Evolutionary conservation across 2,329 filamentous ascomycete species (phyloP), one percentile per base, ranked within the genome.

Genomic region (Neofusicoccum kwambonambiense): DNA sequence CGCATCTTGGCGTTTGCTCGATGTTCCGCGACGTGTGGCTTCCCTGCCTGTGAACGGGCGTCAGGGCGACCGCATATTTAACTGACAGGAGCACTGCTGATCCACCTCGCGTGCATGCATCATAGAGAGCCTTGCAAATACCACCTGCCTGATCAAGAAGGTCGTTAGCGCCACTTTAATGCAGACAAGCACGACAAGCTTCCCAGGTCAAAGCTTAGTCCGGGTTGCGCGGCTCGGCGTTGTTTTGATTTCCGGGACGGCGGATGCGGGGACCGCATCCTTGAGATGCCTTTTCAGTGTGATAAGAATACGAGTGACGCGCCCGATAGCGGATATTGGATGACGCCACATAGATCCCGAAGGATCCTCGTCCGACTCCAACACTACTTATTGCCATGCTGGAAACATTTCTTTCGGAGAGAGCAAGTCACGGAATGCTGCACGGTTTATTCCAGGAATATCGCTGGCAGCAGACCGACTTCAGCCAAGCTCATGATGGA

Each of bases 171-270:
- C 3, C 19, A 13, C 11, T 19, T 15, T 56, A 56, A 56, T 56
- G 17, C 19, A 42, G 37, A 56, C 52, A 56, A 56, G 52, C 52
- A 42, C 13, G 52, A 56, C 52, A 56, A 56, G 52, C 52, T 56
- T 56, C 19, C 12, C 37, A 1, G 12, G 2, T 8, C 22, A 17
- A 49, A 35, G 47, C 27, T 51, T 51, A 35, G 17, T 13, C 19
- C 22, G 45, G 13, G 42, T n/a, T 17, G 7, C 42, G 45, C 45
- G 45, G 45, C 45, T 49, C 45, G 45, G 45, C 45, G 19, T 27
- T 49, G 19, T 17, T 45, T n/a, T 45, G 42, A 15, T 45, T n/a
- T 17, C 17, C 45, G 17, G 22, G 22, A 22, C 22, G 22, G 22
- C 22, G 22, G 22, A 12, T 49, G 45, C 45, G 45, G 19, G 11